Percentiles rank a stretch among this genome's conserved stretches.
These are phyloP conservation scores for Chlorella sp. DNA, from an alignment of 139 green algal genomes.

Conservation along the genomic window DNA sequence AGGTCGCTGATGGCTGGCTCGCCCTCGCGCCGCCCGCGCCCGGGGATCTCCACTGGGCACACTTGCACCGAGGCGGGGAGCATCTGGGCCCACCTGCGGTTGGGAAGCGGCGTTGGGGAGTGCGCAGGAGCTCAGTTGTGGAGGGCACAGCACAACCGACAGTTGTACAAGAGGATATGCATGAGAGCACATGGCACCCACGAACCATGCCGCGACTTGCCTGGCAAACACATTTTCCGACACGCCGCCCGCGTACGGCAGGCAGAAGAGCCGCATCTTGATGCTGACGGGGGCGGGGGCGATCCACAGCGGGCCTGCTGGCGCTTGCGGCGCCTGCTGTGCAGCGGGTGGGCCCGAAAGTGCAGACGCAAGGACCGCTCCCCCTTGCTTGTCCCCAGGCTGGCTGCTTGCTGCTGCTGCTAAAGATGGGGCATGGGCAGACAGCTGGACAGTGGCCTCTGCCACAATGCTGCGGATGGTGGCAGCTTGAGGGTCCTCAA, in stretches of 20 bases:
- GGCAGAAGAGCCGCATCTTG: slow-evolving; percentile 59
- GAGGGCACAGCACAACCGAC: too few relatives aligned
- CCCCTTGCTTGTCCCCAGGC: background rate
- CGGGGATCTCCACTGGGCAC: slow-evolving; percentile 59
- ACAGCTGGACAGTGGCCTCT: slow-evolving; percentile 32
- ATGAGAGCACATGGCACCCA: too few relatives aligned
- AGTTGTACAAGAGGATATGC: too few relatives aligned
- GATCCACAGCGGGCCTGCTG: slow-evolving; percentile 25
- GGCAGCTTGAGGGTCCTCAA: slow-evolving; percentile 42
- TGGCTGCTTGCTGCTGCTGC: background rate
- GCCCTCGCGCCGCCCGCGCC: slow-evolving; percentile 39
- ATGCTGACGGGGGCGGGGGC: slow-evolving; percentile 32
- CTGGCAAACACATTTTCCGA: slow-evolving; percentile 58
- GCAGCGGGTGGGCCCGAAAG: too few relatives aligned
- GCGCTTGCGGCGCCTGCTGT: background rate
- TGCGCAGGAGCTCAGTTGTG: background rate
- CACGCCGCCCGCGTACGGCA: slow-evolving; percentile 59
- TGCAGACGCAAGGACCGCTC: background rate
- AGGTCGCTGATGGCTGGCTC: slow-evolving; percentile 34
- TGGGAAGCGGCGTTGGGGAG: background rate
- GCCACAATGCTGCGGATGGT: slow-evolving; percentile 28
- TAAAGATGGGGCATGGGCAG: background rate
- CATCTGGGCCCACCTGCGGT: slow-evolving; percentile 49
- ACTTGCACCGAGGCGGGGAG: slow-evolving; percentile 57
- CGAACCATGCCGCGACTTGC: too few relatives aligned